A percentile compares a stretch with the other conserved stretches of the same genome.
phyloP scores from a whole-genome alignment of 805 yeast species.

The Metschnikowia amazonensis region DNA sequence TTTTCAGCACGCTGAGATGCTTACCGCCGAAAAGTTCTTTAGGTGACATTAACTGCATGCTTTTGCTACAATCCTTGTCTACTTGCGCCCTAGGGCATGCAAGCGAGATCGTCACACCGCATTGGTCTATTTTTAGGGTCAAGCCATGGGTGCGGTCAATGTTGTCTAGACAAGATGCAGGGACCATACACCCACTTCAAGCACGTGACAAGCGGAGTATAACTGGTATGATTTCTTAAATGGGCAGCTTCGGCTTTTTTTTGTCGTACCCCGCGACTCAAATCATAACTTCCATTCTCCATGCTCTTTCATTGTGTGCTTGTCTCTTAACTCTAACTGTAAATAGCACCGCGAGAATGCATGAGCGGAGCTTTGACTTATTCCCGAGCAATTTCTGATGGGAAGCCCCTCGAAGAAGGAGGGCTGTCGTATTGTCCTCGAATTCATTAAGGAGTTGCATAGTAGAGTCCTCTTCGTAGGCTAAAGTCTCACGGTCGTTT shows the following conservation, averaged over 20 bases:
- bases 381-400: neutral
- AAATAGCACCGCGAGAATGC: constrained; percentile 16
- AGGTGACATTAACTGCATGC: neutral
- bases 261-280: neutral
- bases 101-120: constrained; percentile 3
- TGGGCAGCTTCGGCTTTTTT: neutral
- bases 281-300: neutral
- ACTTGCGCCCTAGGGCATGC: neutral
- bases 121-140: neutral
- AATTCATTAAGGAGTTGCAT: constrained; percentile 9
- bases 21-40: too few relatives aligned
- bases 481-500: neutral
- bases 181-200: neutral
- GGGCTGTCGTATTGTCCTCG: neutral
- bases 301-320: neutral
- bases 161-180: neutral
- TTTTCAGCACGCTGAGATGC: too few relatives aligned
- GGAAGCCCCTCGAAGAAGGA: neutral
- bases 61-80: constrained; percentile 1
- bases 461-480: constrained; percentile 9
- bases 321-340: constrained; percentile 10
- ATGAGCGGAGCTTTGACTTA: constrained; percentile 10
- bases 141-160: neutral
- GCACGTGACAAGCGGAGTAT: neutral
- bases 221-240: too few relatives aligned